Evolutionary conservation across 352 stramenopile species (phyloP), one percentile per base, ranked within the genome.

Genomic region (Phytophthora uliginosa): DNA sequence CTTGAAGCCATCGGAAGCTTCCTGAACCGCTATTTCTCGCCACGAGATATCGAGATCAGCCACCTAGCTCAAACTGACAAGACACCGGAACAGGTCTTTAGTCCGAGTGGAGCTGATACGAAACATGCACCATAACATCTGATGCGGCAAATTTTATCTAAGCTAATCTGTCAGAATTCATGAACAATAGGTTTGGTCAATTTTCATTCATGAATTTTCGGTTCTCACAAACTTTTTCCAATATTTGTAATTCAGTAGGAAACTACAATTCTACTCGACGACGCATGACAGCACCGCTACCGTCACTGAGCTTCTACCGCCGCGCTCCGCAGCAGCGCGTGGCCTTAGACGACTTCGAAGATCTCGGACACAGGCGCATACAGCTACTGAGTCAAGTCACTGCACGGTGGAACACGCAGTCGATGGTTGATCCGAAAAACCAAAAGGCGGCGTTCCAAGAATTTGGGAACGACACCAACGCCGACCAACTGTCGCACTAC

Each of bases 321-420:
- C 64, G 84, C 24, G 79, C 95, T 47, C 98, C 97, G 12, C 81
- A 78, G 36, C 84, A 89, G 34, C 89, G 98, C 66, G 82, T 99
- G 52, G 89, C 84, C 58, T 81, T 99, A 52, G 96, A 99, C 53
- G 95, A 99, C 55, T 97, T 99, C 77, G 89, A 99, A 77, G 92
- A 38, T 88, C 89, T 73, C 78, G 95, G 12, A 71, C 98, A 33
- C 76, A 92, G 64, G n/a, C 80, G 97, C 9, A 17, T 92, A 7
- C 64, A 79, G 17, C 40, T 94, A n/a, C 66, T 95, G n/a, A 71
- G 60, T 9, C 58, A 63, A 34, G 28, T 88, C 15, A 7, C 22
- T 10, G 47, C 59, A 54, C 50, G 59, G 67, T 70, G 70, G 63
- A 56, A 34, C 34, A 33, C 26, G 9, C 18, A 53, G 12, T 36